These are phyloP conservation scores for Lactifluus volemus DNA, from an alignment of 768 basidiomycete species.

Conservation along the genomic window DNA sequence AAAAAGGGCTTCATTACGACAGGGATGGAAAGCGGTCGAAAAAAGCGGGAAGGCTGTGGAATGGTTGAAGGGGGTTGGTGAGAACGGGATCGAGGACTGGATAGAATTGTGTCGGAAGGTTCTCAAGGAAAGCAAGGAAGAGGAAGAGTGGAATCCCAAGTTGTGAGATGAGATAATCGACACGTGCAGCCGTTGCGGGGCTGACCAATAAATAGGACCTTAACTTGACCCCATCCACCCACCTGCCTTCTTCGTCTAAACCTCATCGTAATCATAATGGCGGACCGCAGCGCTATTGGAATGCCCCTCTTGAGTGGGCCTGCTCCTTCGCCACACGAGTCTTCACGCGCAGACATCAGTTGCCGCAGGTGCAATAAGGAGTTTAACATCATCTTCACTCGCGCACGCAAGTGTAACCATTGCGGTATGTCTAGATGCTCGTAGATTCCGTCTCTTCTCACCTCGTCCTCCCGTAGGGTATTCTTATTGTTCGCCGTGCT, in stretches of 20 bases:
- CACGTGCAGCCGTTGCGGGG: not conserved
- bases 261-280: not conserved
- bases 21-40: conserved; percentile 52
- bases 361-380: conserved; percentile 72
- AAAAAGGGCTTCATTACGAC: conserved; percentile 39
- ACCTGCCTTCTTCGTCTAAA: not conserved
- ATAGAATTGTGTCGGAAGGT: conserved; percentile 36
- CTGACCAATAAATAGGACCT: not conserved
- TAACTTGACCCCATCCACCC: not conserved
- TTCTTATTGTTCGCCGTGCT: conserved; percentile 62
- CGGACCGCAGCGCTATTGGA: conserved; percentile 28
- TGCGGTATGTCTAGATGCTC: conserved; percentile 40
- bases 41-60: conserved; percentile 44
- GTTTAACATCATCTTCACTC: conserved; percentile 56
- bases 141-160: too few species aligned
- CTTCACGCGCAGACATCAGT: conserved; percentile 27
- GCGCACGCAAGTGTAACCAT: conserved; percentile 62
- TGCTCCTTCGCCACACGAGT: conserved; percentile 35
- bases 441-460: not conserved
- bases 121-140: conserved; percentile 16
- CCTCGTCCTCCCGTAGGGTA: conserved; percentile 40
- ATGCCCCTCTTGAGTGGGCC: conserved; percentile 65
- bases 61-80: conserved; percentile 59
- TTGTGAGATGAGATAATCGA: not conserved
- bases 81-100: conserved; percentile 53